Evolutionary conservation across 768 basidiomycete genomes (phyloP), one percentile per base, ranked within the genome.

Genomic region (Cystobasidium onofrii): DNA sequence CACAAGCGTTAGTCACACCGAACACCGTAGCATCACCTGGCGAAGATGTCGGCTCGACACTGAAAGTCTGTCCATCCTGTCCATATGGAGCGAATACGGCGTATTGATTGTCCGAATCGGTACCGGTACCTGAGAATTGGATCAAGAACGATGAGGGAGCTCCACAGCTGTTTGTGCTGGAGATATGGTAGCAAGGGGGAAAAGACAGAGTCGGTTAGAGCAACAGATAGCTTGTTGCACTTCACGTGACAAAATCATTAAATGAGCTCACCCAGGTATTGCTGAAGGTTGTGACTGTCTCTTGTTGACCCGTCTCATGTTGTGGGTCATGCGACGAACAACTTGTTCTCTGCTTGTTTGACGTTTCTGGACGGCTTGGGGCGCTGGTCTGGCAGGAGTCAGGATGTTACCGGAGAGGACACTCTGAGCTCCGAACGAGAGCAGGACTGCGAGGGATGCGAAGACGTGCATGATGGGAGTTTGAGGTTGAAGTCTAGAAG

Each of bases 281-380:
- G 29, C 57, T 17, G 57, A 60, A 4, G 57, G 57, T 34, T 60
- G 57, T 60, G 57, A 60, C 57, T 60, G 57, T 60, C 57, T 60
- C 57, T 60, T 60, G 57, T 60, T 60, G 57, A 60, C 57, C 25
- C 57, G 57, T 29, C 57, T 60, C 43, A 41, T 43, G 65, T 46
- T 54, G 34, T 67, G 65, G 18, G 65, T 31, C 65, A 46, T 41
- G 43, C 65, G 43, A 20, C 65, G 65, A 29, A 67, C 65, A 29
- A 67, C 65, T 46, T 67, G 65, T 31, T 67, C 65, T 54, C 65
- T 67, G 44, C 44, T 54, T 7, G 65, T 67, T 43, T 67, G 65
- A 25, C 65, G n/a, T 25, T 50, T 43, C 44, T 41, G n/a, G 2
- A 46, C 25, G 33, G 33, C 33, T 34, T 7, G 57, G 31, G 57